Evolutionary conservation across 306 rosid genomes (phyloP).

Genomic region (Pyrus betulifolia): DNA sequence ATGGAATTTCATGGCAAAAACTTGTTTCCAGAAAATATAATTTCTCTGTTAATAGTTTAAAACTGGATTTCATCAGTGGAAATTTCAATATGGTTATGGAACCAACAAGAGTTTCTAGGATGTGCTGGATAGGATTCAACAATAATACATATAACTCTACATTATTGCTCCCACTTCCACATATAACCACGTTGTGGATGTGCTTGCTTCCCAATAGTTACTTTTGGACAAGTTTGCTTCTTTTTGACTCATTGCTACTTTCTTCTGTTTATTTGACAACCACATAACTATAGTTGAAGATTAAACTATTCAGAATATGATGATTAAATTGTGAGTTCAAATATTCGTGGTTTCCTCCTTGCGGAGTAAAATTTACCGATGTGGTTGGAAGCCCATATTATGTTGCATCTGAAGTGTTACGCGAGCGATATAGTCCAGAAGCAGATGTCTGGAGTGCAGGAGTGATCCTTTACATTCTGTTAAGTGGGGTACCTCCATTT

Average conservation of each 20-base stretch:
- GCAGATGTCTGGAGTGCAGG: slow-evolving; percentile 99
- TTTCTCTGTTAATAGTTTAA: no score
- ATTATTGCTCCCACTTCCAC: background rate
- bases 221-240: background rate
- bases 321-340: slow-evolving; percentile 8
- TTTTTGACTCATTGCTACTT: background rate
- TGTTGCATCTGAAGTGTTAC: slow-evolving; percentile 94
- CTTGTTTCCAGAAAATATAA: no score
- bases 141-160: no score
- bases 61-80: no score
- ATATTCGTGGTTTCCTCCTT: slow-evolving; percentile 19
- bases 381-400: slow-evolving; percentile 98
- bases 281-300: background rate
- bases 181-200: background rate
- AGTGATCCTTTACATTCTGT: slow-evolving; percentile 82
- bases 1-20: no score
- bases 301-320: no score
- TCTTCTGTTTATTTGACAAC: slow-evolving; percentile 7
- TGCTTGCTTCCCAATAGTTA: background rate
- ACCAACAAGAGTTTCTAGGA: background rate
- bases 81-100: background rate
- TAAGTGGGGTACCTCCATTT: slow-evolving; percentile 99
- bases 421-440: slow-evolving; percentile 84
- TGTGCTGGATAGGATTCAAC: background rate
- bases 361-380: slow-evolving; percentile 73